Evolutionary conservation across 192 early-diverging fungal species (phyloP), one percentile per base, ranked within the genome.

Genomic region (Mortierella antarctica): DNA sequence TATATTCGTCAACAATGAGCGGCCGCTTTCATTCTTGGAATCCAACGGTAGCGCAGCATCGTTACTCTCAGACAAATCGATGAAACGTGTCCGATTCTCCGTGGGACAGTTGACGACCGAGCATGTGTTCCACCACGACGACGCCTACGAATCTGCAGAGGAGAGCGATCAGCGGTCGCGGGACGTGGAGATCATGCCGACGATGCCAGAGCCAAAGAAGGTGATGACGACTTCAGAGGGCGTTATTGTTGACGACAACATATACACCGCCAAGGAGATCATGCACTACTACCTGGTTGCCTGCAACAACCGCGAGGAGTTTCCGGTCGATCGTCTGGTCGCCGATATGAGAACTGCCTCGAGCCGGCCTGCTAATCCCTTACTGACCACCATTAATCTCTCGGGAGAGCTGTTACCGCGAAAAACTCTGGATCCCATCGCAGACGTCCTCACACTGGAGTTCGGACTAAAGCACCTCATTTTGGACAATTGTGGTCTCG

Each of bases 381-480:
- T 80, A 21, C 20, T 80, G 42, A 80, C 77, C 4, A 64, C 70
- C 1, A 80, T 80, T 39, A 70, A 80, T 53, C 21, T 80, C 20
- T 59, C 77, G 78, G 91, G 89, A 50, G 83, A 89, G 40, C 77
- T 64, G 20, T 70, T 95, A 20, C 79, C 85, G 62, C 86, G 89
- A 15, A 83, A 75, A 15, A 82, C 86, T 47, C 86, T 91, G 51
- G 87, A 88, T 40, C 91, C 93, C 62, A 85, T 95, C 62, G 91
- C 92, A 20, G 93, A 94, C 57, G 87, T 95, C 57, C 84, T 95
- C 21, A 90, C 89, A 23, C 84, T 94, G 23, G 90, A 93, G 61
- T 92, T 92, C 87, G 92, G 93, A 23, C 80, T 95, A 45, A 73
- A 74, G 56, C 86, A 89, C 56, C 86, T 95, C 20, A 87, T 86